Evolutionary conservation across 164 flowering plant genomes (phyloP).

Genomic region (Dillenia turbinata): DNA sequence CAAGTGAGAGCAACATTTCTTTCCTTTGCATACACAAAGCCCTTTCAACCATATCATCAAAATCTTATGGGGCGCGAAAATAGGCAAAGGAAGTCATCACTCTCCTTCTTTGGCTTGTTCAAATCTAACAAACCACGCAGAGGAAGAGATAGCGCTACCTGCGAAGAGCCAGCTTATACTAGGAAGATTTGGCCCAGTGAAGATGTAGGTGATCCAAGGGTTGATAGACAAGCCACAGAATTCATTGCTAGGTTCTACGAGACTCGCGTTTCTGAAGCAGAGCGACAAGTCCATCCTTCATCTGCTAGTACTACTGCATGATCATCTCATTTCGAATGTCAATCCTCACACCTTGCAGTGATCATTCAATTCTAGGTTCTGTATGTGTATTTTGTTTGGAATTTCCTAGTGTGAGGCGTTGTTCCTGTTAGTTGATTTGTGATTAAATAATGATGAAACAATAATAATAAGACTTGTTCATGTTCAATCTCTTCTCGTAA

Average conservation of each 20-base stretch:
- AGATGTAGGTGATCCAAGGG: slow-evolving; percentile 32
- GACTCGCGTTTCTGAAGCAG: slow-evolving; percentile 20
- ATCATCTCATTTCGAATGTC: too few relatives aligned
- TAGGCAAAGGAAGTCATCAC: slow-evolving; percentile 25
- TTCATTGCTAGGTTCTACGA: slow-evolving; percentile 33
- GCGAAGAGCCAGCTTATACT: slow-evolving; percentile 18
- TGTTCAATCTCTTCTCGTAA: background rate
- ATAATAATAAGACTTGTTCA: slow-evolving; percentile 4
- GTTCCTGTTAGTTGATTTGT: background rate
- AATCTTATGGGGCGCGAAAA: slow-evolving; percentile 19
- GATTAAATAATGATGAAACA: background rate
- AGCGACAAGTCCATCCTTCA: slow-evolving; percentile 8
- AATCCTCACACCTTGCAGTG: background rate
- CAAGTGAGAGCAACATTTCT: too few relatives aligned
- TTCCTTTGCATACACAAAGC: too few relatives aligned
- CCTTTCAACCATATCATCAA: too few relatives aligned
- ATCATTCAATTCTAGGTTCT: background rate
- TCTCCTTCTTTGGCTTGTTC: slow-evolving; percentile 24
- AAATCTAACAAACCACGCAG: slow-evolving; percentile 13
- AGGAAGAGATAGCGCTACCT: slow-evolving; percentile 1
- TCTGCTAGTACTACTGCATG: too few relatives aligned
- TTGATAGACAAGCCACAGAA: slow-evolving; percentile 31
- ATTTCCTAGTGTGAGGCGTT: background rate
- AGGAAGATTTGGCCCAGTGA: slow-evolving; percentile 30
- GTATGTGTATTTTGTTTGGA: background rate